Base-by-base conservation (phyloP, 1,284 basidiomycete genomes). In the Leccinum huronense region DNA sequence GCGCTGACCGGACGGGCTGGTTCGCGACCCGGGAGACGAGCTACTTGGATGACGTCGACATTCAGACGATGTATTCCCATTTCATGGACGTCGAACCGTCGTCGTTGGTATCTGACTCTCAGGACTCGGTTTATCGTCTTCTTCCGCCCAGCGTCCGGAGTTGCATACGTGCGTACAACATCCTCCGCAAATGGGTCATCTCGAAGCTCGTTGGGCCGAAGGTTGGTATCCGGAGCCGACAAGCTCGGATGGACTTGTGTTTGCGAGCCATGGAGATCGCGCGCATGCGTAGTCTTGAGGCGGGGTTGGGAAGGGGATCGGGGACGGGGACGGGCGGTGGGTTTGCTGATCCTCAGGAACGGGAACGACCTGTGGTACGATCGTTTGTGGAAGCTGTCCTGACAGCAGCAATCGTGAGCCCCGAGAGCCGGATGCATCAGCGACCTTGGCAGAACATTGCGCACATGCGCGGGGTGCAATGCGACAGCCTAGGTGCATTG, bases 321-420 rank as follows among this genome's bases (percentile, higher is more conserved):
- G 45, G 45, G 19, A 23, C 19, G 19, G 48, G 19, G 3, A 23
- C 48, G 23, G 72, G 75, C 9, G 67, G 77, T 34, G 63, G 73
- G 30, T 68, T 72, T 19, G 60, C 65, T 3, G 75, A 77, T 3
- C 65, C 76, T 5, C 72, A 77, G 19, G 45, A 23, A 48, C 45
- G 19, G 14, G 82, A 86, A 51, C 81, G 83, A 45, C 84, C 88
- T 1, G 86, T 85, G 65, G 81, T 89, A 6, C 83, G 90, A 13
- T 91, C 91, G 0, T 93, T 92, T 70, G 89, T 88, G 27, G 92
- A 93, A 73, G 83, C 88, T 0, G 84, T 89, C 19, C 75, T 91
- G 8, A 85, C 84, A 0, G 88, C 89, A 30, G 90, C 89, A 0
- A 76, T 92, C 27, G 72, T 92, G 51, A 90, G 89, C 65, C 81